Base-by-base conservation (phyloP, 805 yeast species). In the Teunomyces cretensis region DNA sequence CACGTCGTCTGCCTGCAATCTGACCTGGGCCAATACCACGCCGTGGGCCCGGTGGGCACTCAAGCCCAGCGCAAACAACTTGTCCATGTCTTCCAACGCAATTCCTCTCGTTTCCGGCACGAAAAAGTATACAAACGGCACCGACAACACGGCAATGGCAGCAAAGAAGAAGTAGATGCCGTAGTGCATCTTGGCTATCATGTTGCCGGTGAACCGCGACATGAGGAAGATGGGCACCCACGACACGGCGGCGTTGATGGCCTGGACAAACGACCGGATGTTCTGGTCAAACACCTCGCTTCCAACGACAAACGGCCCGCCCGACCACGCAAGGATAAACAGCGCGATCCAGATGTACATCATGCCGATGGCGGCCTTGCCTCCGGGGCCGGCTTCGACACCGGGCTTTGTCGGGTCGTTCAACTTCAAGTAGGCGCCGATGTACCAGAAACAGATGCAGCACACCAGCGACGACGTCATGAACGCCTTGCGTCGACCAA, bases 261-360 rank as follows among this genome's bases (percentile, higher is more conserved):
- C 70, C 53, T 67, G 72, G 30, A 64, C 69, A 42, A 69, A 67
- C 14, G 71, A 61, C 41, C 74, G 54, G 49, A 69, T 65, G 44
- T 68, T 67, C 50, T 67, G 72, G 54, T 67, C 72, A 48, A 67
- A 69, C 4, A 68, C 63, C 47, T 69, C 74, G 35, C 65, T 48
- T 3, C 74, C 73, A 31, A 67, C 65, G 16, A 69, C 72, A 51
- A 64, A 69, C 6, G 73, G 74, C 15, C 72, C 72, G 1, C 69
- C 72, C 6, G 69, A 63, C 74, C 73, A 68, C 5, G 71, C 72
- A 32, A 61, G 55, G 16, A 68, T 68, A 41, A 68, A 69, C 2
- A 70, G 63, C 5, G 72, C 73, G 24, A 68, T 65, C 73, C 73
- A 69, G 31, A 69, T 54, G 50, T 68, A 69, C 72, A 69, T 67